phyloP scores from a whole-genome alignment of 306 rosid species.

The Dalbergia cochinchinensis region DNA sequence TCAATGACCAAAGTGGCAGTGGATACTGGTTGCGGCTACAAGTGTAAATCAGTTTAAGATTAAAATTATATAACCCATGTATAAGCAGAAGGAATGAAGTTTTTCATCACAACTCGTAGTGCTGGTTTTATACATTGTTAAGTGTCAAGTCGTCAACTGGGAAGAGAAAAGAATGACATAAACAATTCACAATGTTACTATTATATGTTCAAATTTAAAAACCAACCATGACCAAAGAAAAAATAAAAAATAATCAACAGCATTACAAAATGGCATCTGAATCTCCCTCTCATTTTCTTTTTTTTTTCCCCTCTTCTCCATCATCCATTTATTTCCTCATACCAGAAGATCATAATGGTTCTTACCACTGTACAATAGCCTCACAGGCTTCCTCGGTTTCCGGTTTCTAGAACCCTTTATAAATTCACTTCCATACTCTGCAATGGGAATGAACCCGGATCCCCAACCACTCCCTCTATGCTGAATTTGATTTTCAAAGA shows the following conservation, averaged over 20 bases:
- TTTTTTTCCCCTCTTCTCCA: background rate
- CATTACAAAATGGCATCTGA: conserved; percentile 35
- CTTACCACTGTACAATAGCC: conserved; percentile 81
- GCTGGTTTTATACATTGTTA: background rate
- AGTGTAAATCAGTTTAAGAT: background rate
- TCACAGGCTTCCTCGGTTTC: conserved; percentile 72
- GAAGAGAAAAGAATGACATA: background rate
- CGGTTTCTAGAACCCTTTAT: conserved; percentile 54
- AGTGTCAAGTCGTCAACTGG: conserved; percentile 5
- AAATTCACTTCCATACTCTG: conserved; percentile 92
- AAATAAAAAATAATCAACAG: background rate
- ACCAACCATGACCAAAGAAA: background rate
- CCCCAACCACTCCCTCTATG: conserved; percentile 72
- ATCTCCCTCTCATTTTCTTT: conserved; percentile 1
- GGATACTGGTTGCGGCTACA: no score
- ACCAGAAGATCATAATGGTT: conserved; percentile 95
- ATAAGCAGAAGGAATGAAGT: no score
- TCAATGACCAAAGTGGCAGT: no score
- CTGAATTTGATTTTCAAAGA: conserved; percentile 61
- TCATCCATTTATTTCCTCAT: conserved; percentile 46
- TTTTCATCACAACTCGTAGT: background rate
- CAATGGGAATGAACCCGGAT: conserved; percentile 85
- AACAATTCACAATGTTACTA: conserved; percentile 13
- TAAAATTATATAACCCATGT: no score
- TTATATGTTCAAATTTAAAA: background rate